Percentiles rank a stretch among this genome's conserved stretches.
These are phyloP conservation scores for Saccharomyces pastorianus DNA, from an alignment of 1,139 yeast species.

Conservation along the genomic window DNA sequence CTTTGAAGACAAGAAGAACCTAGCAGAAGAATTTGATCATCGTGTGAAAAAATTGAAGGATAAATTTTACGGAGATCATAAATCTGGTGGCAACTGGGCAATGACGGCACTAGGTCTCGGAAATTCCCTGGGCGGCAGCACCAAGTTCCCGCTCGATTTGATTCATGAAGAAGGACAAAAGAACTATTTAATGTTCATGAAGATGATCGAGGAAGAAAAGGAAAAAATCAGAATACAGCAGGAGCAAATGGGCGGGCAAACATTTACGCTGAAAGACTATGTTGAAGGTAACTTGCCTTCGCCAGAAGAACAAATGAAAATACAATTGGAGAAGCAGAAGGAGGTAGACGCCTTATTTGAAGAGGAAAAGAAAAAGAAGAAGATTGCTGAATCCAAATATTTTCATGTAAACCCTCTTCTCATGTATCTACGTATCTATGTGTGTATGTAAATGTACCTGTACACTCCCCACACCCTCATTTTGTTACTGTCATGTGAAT, in stretches of 20 bases:
- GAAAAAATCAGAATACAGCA: slow-evolving; percentile 76
- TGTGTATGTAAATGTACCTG: not conserved
- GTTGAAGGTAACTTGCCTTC: slow-evolving; percentile 80
- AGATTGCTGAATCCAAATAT: not conserved
- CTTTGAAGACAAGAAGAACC: slow-evolving; percentile 50
- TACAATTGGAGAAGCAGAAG: slow-evolving; percentile 43
- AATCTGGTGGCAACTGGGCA: slow-evolving; percentile 44
- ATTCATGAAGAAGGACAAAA: slow-evolving; percentile 90
- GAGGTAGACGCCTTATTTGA: slow-evolving; percentile 35
- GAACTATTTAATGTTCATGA: slow-evolving; percentile 78
- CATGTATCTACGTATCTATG: not conserved
- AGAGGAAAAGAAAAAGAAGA: slow-evolving; percentile 21
- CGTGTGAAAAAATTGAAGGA: slow-evolving; percentile 72
- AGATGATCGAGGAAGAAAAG: slow-evolving; percentile 80
- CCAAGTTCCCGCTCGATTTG: slow-evolving; percentile 84
- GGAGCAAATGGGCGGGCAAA: slow-evolving; percentile 71
- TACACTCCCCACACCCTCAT: not conserved
- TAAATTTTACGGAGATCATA: slow-evolving; percentile 54
- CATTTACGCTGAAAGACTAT: slow-evolving; percentile 71
- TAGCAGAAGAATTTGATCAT: slow-evolving; percentile 70
- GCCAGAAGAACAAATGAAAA: slow-evolving; percentile 75
- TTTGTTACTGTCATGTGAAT: not conserved
- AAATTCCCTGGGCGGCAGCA: slow-evolving; percentile 40
- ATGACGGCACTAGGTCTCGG: slow-evolving; percentile 59
- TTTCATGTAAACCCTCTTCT: not conserved